These are phyloP conservation scores for Synchytrium microbalum DNA, from an alignment of 371 early-diverging fungal species.

Conservation along the genomic window DNA sequence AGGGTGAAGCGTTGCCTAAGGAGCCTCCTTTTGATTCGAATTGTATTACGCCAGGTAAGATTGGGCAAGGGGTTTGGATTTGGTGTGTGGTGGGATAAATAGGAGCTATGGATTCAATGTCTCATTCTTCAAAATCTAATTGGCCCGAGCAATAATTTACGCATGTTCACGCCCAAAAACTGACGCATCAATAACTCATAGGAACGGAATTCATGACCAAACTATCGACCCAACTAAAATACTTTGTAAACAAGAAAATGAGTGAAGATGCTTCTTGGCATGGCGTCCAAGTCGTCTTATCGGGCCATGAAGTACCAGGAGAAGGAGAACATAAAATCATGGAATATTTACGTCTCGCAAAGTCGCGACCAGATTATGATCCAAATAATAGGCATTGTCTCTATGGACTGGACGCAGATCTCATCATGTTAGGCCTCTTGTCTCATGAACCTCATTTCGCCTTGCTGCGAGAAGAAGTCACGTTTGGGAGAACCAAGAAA, in stretches of 20 bases:
- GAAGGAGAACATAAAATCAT: conserved; percentile 81
- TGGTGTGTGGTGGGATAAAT: conserved; percentile 32
- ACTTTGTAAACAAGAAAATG: conserved; percentile 48
- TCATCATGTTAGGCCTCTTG: conserved; percentile 95
- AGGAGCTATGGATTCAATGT: not conserved
- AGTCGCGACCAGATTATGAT: conserved; percentile 68
- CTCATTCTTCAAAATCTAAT: too few relatives aligned
- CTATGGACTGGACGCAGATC: conserved; percentile 98
- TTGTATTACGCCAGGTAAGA: conserved; percentile 96
- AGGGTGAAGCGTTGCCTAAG: conserved; percentile 62
- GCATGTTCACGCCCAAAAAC: not conserved
- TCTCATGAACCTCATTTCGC: conserved; percentile 95
- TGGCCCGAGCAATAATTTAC: too few relatives aligned
- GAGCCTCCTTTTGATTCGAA: conserved; percentile 92
- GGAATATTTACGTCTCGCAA: conserved; percentile 88
- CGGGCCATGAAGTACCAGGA: conserved; percentile 57
- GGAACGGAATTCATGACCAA: conserved; percentile 57
- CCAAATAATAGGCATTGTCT: conserved; percentile 90
- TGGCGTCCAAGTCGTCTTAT: conserved; percentile 41
- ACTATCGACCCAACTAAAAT: conserved; percentile 41
- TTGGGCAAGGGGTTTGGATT: conserved; percentile 5
- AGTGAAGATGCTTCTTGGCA: conserved; percentile 43
- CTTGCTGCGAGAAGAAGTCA: conserved; percentile 93
- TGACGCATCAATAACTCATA: conserved; percentile 2
- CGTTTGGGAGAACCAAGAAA: conserved; percentile 64